Percentiles rank a stretch among this genome's conserved stretches.
These are phyloP conservation scores for Hypomyces rosellus DNA, from an alignment of 2,329 filamentous ascomycete species.

Conservation along the genomic window DNA sequence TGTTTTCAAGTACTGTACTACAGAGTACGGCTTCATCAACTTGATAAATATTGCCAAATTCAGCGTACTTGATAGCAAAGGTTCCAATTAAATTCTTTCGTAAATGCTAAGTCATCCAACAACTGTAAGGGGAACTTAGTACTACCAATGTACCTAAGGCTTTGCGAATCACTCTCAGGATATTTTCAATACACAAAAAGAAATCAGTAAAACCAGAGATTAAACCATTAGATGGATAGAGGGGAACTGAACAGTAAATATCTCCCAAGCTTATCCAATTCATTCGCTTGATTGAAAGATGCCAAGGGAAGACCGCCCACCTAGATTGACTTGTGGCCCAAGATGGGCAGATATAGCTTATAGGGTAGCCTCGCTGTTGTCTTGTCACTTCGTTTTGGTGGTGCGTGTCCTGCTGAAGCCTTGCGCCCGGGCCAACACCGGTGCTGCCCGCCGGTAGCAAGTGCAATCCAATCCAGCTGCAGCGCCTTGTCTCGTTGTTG, in stretches of 20 bases:
- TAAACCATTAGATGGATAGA: conserved; percentile 8
- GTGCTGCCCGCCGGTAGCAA: background rate
- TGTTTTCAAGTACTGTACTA: too few relatives aligned
- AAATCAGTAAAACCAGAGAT: background rate
- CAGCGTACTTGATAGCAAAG: too few relatives aligned
- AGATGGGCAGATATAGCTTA: too few relatives aligned
- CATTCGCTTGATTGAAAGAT: background rate
- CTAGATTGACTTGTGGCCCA: background rate
- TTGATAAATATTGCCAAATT: too few relatives aligned
- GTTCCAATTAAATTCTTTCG: too few relatives aligned
- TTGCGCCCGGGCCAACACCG: conserved; percentile 10
- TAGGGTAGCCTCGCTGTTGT: too few relatives aligned
- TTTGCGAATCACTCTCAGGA: background rate
- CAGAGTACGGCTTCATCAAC: too few relatives aligned
- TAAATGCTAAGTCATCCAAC: too few relatives aligned
- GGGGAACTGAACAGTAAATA: conserved; percentile 12
- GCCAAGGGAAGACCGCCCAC: background rate
- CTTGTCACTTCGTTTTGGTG: background rate
- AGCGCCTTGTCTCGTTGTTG: conserved; percentile 5
- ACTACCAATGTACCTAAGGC: background rate
- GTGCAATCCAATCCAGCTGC: background rate
- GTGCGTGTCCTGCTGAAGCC: conserved; percentile 15
- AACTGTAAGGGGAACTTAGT: too few relatives aligned
- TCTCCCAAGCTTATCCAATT: background rate
- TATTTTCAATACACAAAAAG: background rate